These are phyloP conservation scores for Buxus sempervirens DNA, from an alignment of 164 flowering plant species.

Conservation along the genomic window DNA sequence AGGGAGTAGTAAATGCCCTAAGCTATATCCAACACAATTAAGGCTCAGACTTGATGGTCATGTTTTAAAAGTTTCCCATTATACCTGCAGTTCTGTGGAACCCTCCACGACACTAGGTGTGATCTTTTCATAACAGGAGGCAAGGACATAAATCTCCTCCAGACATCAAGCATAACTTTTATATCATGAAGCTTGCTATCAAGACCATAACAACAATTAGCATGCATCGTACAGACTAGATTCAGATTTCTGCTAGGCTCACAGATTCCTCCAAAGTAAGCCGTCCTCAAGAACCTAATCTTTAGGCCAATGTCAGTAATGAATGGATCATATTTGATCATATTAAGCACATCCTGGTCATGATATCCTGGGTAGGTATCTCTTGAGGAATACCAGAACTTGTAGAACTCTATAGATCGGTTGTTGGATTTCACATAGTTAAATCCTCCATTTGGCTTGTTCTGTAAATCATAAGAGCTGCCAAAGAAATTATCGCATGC, in stretches of 20 bases:
- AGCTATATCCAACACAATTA: not conserved
- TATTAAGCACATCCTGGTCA: constrained; percentile 79
- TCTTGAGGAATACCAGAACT: constrained; percentile 64
- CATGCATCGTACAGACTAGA: constrained; percentile 86
- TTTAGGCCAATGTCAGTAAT: constrained; percentile 38
- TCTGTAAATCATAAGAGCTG: constrained; percentile 35
- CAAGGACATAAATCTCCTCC: constrained; percentile 55
- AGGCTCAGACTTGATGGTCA: not conserved
- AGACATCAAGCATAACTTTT: constrained; percentile 62
- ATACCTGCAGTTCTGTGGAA: constrained; percentile 75
- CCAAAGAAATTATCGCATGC: constrained; percentile 76
- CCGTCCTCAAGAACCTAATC: constrained; percentile 65
- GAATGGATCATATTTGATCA: constrained; percentile 47
- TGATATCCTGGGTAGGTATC: constrained; percentile 50
- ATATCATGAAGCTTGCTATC: constrained; percentile 69
- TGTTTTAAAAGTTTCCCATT: constrained; percentile 1
- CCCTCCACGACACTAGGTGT: constrained; percentile 45
- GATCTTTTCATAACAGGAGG: constrained; percentile 34
- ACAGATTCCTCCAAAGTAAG: constrained; percentile 79
- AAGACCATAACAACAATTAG: constrained; percentile 73
- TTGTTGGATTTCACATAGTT: constrained; percentile 65
- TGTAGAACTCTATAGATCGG: constrained; percentile 62
- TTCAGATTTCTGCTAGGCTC: constrained; percentile 66
- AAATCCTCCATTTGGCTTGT: constrained; percentile 82
- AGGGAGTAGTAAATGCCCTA: not conserved